A percentile compares a stretch with the other conserved stretches of the same genome.
Evolutionary conservation across 306 rosid genomes (phyloP).

Genomic region (Gastrolobium villosum): DNA sequence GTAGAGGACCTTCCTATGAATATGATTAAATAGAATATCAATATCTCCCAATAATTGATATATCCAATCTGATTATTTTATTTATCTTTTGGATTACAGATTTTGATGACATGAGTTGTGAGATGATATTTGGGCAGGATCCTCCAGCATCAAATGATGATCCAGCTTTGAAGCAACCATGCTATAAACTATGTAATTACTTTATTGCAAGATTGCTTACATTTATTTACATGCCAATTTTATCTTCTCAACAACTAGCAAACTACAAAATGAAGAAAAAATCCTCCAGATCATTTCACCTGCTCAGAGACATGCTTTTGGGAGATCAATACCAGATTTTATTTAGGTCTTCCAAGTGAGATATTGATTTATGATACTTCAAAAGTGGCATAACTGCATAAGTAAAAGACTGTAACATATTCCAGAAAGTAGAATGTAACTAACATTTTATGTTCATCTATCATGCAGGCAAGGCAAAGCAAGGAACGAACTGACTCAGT

Average conservation of each 20-base stretch:
- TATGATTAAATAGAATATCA: slow-evolving; percentile 25
- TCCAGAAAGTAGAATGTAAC: slow-evolving; percentile 13
- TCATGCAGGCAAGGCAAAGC: slow-evolving; percentile 82
- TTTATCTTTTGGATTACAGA: slow-evolving; percentile 64
- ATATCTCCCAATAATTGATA: slow-evolving; percentile 1
- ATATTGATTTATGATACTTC: background rate
- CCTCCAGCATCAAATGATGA: slow-evolving; percentile 77
- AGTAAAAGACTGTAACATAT: background rate
- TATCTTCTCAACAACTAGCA: background rate
- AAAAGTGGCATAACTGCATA: background rate
- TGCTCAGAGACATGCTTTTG: background rate
- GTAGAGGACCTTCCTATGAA: slow-evolving; percentile 2
- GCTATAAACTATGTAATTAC: slow-evolving; percentile 81
- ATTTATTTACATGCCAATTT: slow-evolving; percentile 25
- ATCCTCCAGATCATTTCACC: slow-evolving; percentile 2
- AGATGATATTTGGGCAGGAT: slow-evolving; percentile 94
- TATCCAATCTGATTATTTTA: slow-evolving; percentile 32
- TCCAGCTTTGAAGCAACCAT: slow-evolving; percentile 93
- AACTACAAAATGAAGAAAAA: background rate
- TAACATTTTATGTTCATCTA: slow-evolving; percentile 34
- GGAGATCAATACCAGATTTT: background rate
- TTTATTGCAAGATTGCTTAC: slow-evolving; percentile 11
- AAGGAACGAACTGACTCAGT: slow-evolving; percentile 62
- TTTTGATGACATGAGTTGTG: slow-evolving; percentile 98
- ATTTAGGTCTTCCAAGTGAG: slow-evolving; percentile 5